Evolutionary conservation across 306 rosid genomes (phyloP).

Genomic region (Medicago ruthenica): DNA sequence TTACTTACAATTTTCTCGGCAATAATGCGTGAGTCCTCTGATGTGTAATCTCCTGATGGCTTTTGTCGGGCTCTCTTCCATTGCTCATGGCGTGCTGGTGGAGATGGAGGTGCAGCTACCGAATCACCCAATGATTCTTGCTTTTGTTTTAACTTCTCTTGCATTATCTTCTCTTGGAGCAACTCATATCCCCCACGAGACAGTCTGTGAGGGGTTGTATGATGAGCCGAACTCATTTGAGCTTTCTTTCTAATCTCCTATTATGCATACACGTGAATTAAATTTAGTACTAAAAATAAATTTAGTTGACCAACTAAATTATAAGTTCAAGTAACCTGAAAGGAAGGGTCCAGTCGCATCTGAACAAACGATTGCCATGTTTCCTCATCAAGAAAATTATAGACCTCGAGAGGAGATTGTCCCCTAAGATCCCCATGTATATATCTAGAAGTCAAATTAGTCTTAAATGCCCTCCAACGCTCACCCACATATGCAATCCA

Average conservation of each 20-base stretch:
- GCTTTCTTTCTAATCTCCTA: constrained; percentile 12
- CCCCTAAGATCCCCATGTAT: neutral
- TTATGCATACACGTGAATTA: neutral
- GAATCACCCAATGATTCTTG: neutral
- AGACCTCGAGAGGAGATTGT: constrained; percentile 3
- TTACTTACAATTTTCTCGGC: constrained; percentile 19
- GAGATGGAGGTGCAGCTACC: constrained; percentile 25
- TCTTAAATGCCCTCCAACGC: constrained; percentile 15
- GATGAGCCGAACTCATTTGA: neutral
- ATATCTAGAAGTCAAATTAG: neutral
- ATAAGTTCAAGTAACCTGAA: constrained; percentile 8
- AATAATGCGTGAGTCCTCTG: constrained; percentile 15
- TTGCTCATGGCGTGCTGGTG: constrained; percentile 11
- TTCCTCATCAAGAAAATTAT: constrained; percentile 13
- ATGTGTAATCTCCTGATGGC: constrained; percentile 6
- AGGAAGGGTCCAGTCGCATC: neutral
- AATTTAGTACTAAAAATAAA: neutral
- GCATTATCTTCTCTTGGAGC: constrained; percentile 21
- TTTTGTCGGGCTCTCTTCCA: constrained; percentile 27
- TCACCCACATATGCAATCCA: neutral
- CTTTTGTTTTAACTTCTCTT: constrained; percentile 5
- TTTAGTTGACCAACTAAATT: constrained; percentile 13
- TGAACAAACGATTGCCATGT: constrained; percentile 5
- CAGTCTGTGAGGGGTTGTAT: constrained; percentile 19
- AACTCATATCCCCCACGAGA: constrained; percentile 27